Percentiles rank a stretch among this genome's conserved stretches.
phyloP scores from a whole-genome alignment of 2,329 filamentous ascomycete genomes.

The Claviceps humidiphila region DNA sequence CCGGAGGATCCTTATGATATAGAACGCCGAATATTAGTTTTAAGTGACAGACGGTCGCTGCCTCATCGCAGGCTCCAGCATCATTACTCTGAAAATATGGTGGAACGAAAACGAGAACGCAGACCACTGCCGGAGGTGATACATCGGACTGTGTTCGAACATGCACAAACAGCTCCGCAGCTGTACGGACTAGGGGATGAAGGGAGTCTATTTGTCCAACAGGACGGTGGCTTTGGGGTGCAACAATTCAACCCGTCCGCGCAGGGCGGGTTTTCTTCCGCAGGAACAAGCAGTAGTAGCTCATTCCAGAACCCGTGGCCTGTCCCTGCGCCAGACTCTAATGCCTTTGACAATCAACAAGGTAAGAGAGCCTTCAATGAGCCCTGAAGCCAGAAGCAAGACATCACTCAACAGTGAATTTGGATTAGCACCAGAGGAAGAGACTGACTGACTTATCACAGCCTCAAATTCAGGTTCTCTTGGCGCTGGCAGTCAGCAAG shows the following conservation, averaged over 20 bases:
- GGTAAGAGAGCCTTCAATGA: neutral
- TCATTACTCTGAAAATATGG: constrained; percentile 40
- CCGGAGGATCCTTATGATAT: constrained; percentile 21
- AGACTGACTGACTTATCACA: neutral
- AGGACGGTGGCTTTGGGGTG: constrained; percentile 1
- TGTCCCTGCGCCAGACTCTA: neutral
- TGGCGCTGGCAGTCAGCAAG: neutral
- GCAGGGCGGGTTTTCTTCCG: neutral
- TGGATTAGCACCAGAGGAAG: neutral
- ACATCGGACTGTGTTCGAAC: constrained; percentile 38
- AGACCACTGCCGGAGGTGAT: constrained; percentile 41
- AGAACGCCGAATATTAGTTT: constrained; percentile 27
- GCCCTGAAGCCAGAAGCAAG: neutral
- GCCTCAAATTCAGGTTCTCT: constrained; percentile 4
- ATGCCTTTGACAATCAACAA: neutral
- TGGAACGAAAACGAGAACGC: constrained; percentile 45
- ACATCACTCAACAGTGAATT: neutral
- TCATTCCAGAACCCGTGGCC: neutral
- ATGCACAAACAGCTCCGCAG: neutral
- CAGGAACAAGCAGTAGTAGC: neutral
- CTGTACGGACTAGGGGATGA: constrained; percentile 10
- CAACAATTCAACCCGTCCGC: neutral
- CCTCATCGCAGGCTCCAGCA: constrained; percentile 39
- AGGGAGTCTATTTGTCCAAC: constrained; percentile 17
- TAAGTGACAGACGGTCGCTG: constrained; percentile 30